Percentiles rank a stretch among this genome's conserved stretches.
phyloP scores from a whole-genome alignment of 331 rosid species.

The Acacia pycnantha region DNA sequence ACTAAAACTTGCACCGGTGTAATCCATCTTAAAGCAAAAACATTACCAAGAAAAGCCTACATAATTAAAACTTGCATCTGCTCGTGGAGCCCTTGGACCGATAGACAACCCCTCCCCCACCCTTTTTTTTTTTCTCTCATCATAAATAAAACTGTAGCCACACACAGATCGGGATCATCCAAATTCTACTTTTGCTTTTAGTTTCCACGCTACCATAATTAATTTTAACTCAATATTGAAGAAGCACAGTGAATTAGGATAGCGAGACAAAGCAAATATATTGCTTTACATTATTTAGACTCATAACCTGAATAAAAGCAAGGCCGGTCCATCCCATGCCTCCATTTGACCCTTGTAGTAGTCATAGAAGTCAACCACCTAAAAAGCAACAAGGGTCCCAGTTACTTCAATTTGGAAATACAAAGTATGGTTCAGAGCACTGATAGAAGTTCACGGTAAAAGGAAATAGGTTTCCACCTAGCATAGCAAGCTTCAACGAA shows the following conservation, averaged over 20 bases:
- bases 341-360: constrained; percentile 99
- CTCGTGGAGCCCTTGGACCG: not conserved
- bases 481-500: constrained; percentile 10
- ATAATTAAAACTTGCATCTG: not conserved
- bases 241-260: constrained; percentile 6
- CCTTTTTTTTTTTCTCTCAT: not conserved
- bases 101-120: not conserved
- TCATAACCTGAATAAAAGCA: constrained; percentile 87
- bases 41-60: not conserved
- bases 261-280: constrained; percentile 9
- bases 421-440: constrained; percentile 19
- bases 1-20: too few relatives aligned
- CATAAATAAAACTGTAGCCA: not conserved
- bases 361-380: constrained; percentile 92
- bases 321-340: constrained; percentile 99
- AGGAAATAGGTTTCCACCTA: constrained; percentile 4
- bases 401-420: constrained; percentile 14
- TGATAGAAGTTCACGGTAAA: constrained; percentile 19
- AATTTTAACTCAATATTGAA: not conserved
- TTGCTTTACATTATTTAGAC: constrained; percentile 17
- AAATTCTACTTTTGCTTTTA: not conserved
- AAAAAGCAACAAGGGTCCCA: constrained; percentile 17
- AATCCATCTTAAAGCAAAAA: not conserved
- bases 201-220: not conserved
- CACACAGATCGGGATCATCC: constrained; percentile 11